Conservation (phyloP, 2,329 filamentous ascomycete genomes). For the Cyclaneusma minus region DNA sequence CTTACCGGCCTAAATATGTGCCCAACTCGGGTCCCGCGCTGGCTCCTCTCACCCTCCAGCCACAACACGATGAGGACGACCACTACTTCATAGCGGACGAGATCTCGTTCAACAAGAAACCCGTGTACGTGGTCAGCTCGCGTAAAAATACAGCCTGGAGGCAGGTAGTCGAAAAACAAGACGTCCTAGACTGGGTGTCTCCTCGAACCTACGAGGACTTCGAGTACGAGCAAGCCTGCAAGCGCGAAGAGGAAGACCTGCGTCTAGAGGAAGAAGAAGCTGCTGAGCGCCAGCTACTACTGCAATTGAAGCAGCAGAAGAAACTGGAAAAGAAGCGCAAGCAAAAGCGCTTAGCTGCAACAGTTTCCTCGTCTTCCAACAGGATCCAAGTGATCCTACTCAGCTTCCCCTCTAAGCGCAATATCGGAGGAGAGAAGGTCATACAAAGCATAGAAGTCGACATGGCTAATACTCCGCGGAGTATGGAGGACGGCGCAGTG, state of each 20-base stretch:
- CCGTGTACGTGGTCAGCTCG: constrained; percentile 14
- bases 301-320: too few relatives aligned
- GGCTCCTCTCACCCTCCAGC: constrained; percentile 30
- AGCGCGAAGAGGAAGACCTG: constrained; percentile 24
- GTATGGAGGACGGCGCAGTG: too few relatives aligned
- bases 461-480: too few relatives aligned
- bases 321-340: too few relatives aligned
- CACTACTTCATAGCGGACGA: constrained; percentile 37
- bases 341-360: too few relatives aligned
- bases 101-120: constrained; percentile 26
- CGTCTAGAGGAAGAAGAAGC: constrained; percentile 14
- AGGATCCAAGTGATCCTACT: too few relatives aligned
- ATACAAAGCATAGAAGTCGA: too few relatives aligned
- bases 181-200: constrained; percentile 41
- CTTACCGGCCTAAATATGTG: constrained; percentile 22
- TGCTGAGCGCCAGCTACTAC: too few relatives aligned
- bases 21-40: constrained; percentile 32
- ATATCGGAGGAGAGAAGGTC: too few relatives aligned
- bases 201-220: constrained; percentile 38
- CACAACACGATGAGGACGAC: constrained; percentile 32
- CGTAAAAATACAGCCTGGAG: too few relatives aligned
- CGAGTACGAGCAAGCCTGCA: constrained; percentile 30
- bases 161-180: constrained; percentile 33
- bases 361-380: too few relatives aligned
- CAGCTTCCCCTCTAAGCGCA: too few relatives aligned